These are phyloP conservation scores for Pleurotus ostreatus DNA, from an alignment of 768 basidiomycete species.

Conservation along the genomic window DNA sequence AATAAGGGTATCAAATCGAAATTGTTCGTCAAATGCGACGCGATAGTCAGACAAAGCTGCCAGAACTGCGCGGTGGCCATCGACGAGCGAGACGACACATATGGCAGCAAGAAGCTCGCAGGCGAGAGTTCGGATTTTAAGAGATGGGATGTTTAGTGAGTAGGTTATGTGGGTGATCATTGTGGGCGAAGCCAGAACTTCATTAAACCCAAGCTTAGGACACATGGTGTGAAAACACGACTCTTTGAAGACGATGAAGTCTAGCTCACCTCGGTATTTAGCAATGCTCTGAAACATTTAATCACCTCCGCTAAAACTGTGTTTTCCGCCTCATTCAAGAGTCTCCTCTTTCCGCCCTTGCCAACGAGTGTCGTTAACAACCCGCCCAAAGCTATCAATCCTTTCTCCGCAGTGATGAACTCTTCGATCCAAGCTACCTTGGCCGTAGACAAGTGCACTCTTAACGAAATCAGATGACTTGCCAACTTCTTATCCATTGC, in stretches of 20 bases:
- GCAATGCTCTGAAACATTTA: constrained; percentile 74
- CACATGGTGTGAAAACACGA: constrained; percentile 9
- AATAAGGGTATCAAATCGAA: constrained; percentile 79
- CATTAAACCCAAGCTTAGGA: constrained; percentile 64
- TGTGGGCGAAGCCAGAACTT: constrained; percentile 57
- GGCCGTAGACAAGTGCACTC: constrained; percentile 84
- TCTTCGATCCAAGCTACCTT: constrained; percentile 73
- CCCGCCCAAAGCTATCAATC: constrained; percentile 57
- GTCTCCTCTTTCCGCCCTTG: constrained; percentile 60
- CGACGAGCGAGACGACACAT: constrained; percentile 64
- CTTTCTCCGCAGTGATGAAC: constrained; percentile 64
- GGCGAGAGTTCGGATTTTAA: constrained; percentile 64
- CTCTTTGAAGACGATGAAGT: not conserved
- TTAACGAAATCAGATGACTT: constrained; percentile 77
- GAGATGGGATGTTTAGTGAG: constrained; percentile 59
- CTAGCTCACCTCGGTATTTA: constrained; percentile 76
- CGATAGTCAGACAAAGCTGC: constrained; percentile 80
- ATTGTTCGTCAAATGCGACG: constrained; percentile 62
- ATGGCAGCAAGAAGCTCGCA: constrained; percentile 83
- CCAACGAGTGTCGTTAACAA: constrained; percentile 60
- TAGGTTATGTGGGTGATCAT: constrained; percentile 73
- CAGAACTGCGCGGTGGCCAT: constrained; percentile 73
- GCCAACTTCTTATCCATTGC: constrained; percentile 55
- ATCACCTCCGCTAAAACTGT: constrained; percentile 68
- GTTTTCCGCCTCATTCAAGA: constrained; percentile 61